Conservation (phyloP, 202 grass and related monocot species). For the Cymbopogon flexuosus region DNA sequence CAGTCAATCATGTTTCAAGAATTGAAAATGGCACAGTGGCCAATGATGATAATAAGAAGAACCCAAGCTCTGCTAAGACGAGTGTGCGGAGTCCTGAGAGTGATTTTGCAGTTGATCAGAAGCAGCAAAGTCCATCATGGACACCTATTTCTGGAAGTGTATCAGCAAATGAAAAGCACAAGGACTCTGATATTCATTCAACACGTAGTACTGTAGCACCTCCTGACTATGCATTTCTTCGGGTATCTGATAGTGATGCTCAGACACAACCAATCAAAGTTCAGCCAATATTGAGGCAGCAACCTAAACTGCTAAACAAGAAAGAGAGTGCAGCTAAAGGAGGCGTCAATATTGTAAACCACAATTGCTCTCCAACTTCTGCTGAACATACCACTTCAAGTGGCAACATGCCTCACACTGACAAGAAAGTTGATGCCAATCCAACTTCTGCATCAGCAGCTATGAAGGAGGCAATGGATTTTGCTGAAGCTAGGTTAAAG, state of each 20-base stretch:
- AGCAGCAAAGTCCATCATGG: conserved; percentile 16
- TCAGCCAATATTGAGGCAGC: conserved; percentile 42
- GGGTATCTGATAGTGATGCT: conserved; percentile 41
- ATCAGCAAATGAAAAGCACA: conserved; percentile 36
- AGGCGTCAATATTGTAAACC: conserved; percentile 19
- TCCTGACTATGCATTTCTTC: conserved; percentile 54
- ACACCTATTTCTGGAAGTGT: conserved; percentile 33
- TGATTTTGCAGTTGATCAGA: conserved; percentile 33
- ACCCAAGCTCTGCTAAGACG: conserved; percentile 12
- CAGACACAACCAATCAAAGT: conserved; percentile 34
- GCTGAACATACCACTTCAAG: conserved; percentile 14
- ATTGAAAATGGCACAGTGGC: conserved; percentile 22
- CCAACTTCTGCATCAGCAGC: conserved; percentile 60
- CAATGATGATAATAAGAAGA: conserved; percentile 34
- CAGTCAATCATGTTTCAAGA: conserved; percentile 38
- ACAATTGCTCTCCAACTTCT: neutral
- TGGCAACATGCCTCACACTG: conserved; percentile 9
- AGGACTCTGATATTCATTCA: conserved; percentile 40
- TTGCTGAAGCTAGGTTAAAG: conserved; percentile 75
- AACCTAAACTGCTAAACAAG: conserved; percentile 43
- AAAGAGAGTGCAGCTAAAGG: conserved; percentile 26
- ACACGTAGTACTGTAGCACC: conserved; percentile 28
- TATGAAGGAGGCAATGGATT: conserved; percentile 95
- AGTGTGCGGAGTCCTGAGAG: conserved; percentile 20
- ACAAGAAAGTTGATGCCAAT: conserved; percentile 46